phyloP scores from a whole-genome alignment of 352 stramenopile genomes.

The Pythium dissotocum region DNA sequence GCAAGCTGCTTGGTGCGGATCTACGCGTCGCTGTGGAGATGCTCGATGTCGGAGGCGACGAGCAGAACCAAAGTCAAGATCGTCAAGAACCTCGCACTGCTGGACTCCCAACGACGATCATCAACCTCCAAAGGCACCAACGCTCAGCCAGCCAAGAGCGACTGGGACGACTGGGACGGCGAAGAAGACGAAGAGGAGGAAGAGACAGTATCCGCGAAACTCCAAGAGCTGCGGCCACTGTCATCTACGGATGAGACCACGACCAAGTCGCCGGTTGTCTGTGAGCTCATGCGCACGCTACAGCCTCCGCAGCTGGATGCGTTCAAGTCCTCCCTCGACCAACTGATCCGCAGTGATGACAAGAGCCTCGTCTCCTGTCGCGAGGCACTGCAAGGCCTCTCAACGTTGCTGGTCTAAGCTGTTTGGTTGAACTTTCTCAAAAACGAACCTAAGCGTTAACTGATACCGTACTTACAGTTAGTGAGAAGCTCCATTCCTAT shows the following conservation, averaged over 20 bases:
- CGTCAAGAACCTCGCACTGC: background rate
- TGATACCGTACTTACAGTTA: background rate
- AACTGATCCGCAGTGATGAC: background rate
- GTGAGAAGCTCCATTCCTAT: background rate
- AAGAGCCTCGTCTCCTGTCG: background rate
- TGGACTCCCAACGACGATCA: background rate
- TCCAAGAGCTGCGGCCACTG: background rate
- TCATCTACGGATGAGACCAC: background rate
- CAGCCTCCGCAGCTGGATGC: background rate
- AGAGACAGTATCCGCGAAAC: background rate
- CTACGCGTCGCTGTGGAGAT: constrained; percentile 18
- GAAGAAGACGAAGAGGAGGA: background rate
- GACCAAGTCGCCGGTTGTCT: background rate
- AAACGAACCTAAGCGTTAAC: background rate
- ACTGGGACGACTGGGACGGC: constrained; percentile 30
- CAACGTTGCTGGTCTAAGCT: background rate
- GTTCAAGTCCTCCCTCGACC: background rate
- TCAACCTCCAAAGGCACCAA: background rate
- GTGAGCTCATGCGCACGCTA: background rate
- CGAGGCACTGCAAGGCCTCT: background rate
- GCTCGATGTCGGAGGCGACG: background rate
- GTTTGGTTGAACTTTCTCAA: background rate
- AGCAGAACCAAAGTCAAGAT: constrained; percentile 1
- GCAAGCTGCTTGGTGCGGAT: background rate
- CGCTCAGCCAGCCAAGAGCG: background rate